These are phyloP conservation scores for Saccharomyces hybrid DNA, from an alignment of 1,139 yeast species.

Conservation along the genomic window DNA sequence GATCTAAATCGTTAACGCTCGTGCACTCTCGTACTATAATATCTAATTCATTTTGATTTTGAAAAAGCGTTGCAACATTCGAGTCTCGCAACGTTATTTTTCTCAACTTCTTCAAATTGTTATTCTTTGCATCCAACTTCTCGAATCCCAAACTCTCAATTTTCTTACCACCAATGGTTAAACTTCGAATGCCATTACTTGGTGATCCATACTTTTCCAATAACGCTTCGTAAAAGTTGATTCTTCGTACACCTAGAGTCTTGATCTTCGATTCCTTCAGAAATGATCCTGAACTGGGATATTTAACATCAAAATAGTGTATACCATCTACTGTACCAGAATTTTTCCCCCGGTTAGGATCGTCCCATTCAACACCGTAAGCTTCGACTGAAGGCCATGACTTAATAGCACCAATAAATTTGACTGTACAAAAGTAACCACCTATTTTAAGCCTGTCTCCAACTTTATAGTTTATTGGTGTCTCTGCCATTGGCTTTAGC, in stretches of 20 bases:
- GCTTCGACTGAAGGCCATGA: conserved; percentile 56
- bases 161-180: conserved; percentile 46
- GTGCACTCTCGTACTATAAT: conserved; percentile 4
- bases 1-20: conserved; percentile 43
- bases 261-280: conserved; percentile 39
- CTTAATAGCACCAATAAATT: conserved; percentile 51
- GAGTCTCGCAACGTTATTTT: conserved; percentile 45
- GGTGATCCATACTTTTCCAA: conserved; percentile 38
- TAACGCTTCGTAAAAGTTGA: conserved; percentile 44
- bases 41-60: conserved; percentile 9
- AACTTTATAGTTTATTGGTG: conserved; percentile 12
- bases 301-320: conserved; percentile 37
- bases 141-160: conserved; percentile 64
- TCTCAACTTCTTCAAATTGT: conserved; percentile 40
- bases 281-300: conserved; percentile 54
- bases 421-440: conserved; percentile 54
- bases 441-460: conserved; percentile 43
- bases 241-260: conserved; percentile 30
- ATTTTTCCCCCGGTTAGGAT: conserved; percentile 46
- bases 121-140: conserved; percentile 41
- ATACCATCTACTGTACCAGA: conserved; percentile 42
- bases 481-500: background rate
- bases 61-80: conserved; percentile 19
- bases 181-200: conserved; percentile 24
- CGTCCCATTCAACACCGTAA: conserved; percentile 86